phyloP scores from a whole-genome alignment of 2,329 filamentous ascomycete species.

The Daldinia eschscholtzii region DNA sequence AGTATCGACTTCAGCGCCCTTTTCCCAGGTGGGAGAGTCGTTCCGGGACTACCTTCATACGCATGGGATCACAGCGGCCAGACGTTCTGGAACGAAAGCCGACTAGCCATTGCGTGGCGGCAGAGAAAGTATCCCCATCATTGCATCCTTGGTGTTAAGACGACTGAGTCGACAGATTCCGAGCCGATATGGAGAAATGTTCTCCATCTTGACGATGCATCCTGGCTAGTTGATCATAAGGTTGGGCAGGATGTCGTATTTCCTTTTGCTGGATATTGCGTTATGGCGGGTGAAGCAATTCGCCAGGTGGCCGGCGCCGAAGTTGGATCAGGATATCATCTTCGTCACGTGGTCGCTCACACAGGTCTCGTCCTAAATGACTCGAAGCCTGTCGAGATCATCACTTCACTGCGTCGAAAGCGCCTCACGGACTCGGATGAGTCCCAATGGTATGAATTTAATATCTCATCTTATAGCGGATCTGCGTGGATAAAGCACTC shows the following conservation, averaged over 20 bases:
- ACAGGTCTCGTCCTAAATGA: constrained; percentile 53
- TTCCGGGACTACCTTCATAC: constrained; percentile 40
- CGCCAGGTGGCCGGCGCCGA: constrained; percentile 39
- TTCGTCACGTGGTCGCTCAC: constrained; percentile 51
- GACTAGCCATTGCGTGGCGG: constrained; percentile 39
- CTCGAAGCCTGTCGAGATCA: constrained; percentile 49
- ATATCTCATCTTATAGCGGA: constrained; percentile 49
- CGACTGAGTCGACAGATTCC: constrained; percentile 40
- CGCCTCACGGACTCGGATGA: constrained; percentile 46
- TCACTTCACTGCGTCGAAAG: constrained; percentile 50
- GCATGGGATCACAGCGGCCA: constrained; percentile 42
- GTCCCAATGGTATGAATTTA: constrained; percentile 52
- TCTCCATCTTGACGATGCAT: constrained; percentile 41
- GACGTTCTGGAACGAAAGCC: constrained; percentile 48
- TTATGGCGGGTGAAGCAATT: constrained; percentile 50
- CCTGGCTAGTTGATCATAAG: constrained; percentile 51
- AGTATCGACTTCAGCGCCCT: constrained; percentile 34
- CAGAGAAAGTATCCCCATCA: constrained; percentile 39
- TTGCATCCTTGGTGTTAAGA: constrained; percentile 47
- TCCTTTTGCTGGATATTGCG: constrained; percentile 50
- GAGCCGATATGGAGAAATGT: constrained; percentile 49
- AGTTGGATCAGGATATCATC: constrained; percentile 41
- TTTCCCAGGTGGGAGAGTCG: constrained; percentile 36
- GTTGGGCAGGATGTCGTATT: constrained; percentile 48
- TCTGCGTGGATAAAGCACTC: constrained; percentile 51